Evolutionary conservation across 352 stramenopile genomes (phyloP), one percentile per base, ranked within the genome.

Genomic region (Globisporangium canariense): DNA sequence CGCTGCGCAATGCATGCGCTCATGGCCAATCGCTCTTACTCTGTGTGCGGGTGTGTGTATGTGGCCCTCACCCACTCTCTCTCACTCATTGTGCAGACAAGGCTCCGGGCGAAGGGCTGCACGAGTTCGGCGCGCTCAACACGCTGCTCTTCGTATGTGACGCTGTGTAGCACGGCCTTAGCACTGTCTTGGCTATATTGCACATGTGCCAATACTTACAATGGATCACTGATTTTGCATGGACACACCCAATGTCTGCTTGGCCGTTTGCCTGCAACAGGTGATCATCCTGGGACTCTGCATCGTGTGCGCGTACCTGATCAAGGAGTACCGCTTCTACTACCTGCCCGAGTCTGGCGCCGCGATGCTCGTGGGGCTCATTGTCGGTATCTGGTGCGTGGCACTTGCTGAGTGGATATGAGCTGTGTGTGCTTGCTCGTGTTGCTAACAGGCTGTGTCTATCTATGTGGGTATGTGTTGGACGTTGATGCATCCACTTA

Each of bases 311-410:
- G 90, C 88, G 43, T 97, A 97, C 67, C 62, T 98, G 59, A 94
- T 97, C 75, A 93, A 96, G 63, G 79, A 96, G 71, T 91, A 96
- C 69, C 75, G 77, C 34, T 96, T 97, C 67, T 96, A 95, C 62
- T 96, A 96, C 68, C 66, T 98, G 20, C 91, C 91, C 9, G 91
- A 98, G 61, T 92, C 75, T 7, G 92, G 89, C 3, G 93, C 92
- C 34, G 89, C 95, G 6, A 93, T 98, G 67, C 65, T 98, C 14
- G 80, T 98, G 16, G 93, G 95, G 28, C 75, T 97, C 43, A 77
- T 97, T 43, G 86, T 97, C 36, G 92, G 92, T 46, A 74, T 75
- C 28, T 91, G 82, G 82, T 89, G 64, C 34, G 73, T 49, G 43
- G 43, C 0, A 8, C 32, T 36, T 8, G 32, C 36, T 14, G 36